A percentile compares a stretch with the other conserved stretches of the same genome.
Conservation (phyloP, 2,329 filamentous ascomycete species). For the Xylariaceae sp. region DNA sequence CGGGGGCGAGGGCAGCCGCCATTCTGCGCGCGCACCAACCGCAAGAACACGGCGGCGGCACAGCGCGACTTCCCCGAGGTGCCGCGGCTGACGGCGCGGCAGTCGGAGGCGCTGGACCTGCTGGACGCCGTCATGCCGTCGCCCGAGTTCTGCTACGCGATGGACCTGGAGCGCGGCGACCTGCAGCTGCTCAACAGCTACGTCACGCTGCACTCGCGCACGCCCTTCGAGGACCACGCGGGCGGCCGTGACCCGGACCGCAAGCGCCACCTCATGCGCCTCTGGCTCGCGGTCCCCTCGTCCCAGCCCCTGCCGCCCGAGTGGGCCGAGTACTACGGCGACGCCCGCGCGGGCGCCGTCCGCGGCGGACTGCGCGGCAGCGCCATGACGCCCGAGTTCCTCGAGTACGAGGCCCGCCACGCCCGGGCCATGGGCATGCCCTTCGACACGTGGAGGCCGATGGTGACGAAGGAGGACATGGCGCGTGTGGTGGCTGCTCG, state of each 20-base stretch:
- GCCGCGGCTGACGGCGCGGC: neutral
- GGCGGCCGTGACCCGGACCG: neutral
- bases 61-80: neutral
- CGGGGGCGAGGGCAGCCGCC: no score
- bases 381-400: neutral
- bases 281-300: neutral
- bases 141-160: neutral
- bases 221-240: neutral
- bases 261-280: constrained; percentile 1
- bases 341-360: neutral
- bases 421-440: neutral
- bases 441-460: neutral
- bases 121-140: neutral
- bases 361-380: neutral
- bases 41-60: neutral
- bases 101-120: neutral
- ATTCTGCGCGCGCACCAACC: constrained; percentile 1
- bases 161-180: constrained; percentile 1
- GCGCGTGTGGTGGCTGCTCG: no score
- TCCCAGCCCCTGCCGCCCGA: neutral
- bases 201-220: constrained; percentile 1
- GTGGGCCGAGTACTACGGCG: neutral
- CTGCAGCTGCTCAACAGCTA: constrained; percentile 1
- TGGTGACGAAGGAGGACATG: neutral
- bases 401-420: neutral